Evolutionary conservation across 371 early-diverging fungal species (phyloP), one percentile per base, ranked within the genome.

Genomic region (Syncephalastrum monosporum): DNA sequence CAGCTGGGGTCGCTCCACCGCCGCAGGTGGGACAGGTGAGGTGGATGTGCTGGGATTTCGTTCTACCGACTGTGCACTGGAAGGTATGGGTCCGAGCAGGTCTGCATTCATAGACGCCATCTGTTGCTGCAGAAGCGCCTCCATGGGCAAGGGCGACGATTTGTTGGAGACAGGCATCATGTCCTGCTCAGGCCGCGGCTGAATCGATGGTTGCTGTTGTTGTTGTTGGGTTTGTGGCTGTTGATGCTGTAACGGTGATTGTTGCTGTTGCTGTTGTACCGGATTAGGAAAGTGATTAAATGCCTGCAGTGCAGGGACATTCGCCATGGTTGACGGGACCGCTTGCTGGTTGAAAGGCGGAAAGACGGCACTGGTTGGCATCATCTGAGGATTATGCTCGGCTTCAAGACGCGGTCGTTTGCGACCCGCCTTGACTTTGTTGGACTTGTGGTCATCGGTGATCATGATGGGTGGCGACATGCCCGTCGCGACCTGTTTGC

Each of bases 381-480:
- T 43, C 15, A 57, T 54, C 47, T 56, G 59, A 6, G 57, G 27
- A 42, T 53, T 61, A 38, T 42, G 71, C 60, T 68, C 81, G 29
- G 51, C 53, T 16, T 78, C 72, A 7, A 69, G 64, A 29, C 77
- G 78, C 14, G 65, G 61, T 15, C 79, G 66, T 43, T 82, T 82
- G 47, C 75, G 65, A 16, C 81, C 80, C 17, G 78, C 63, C 57
- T 79, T 82, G 41, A 74, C 63, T 67, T 92, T 92, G 56, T 84
- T 87, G 5, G 92, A 88, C 67, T 96, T 96, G 77, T 96, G 97
- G 65, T 96, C 97, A 61, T 96, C 97, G 1, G 97, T 96, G 53
- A 96, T 94, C 89, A 96, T 88, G 47, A 96, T 92, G 3, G 97
- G 94, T 3, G 95, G 92, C 10, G 95, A 92, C 62, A 90, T 81